Base-by-base conservation (phyloP, 345 rosid genomes). In the Iberis pinnata region DNA sequence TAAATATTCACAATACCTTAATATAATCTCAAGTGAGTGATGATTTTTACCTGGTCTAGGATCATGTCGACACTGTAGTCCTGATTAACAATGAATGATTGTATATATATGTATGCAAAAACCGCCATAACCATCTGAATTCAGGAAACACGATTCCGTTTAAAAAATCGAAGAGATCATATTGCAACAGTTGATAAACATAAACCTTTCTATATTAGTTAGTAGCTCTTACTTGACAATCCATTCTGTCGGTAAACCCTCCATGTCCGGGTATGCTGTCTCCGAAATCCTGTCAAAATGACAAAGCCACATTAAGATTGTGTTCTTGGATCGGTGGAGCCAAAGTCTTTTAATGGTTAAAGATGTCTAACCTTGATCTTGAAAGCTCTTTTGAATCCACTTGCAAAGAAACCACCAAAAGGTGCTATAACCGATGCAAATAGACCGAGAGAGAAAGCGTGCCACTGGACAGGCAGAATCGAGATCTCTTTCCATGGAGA, bases 191-290 rank as follows among this genome's bases (percentile, higher is more conserved):
- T n/a, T n/a, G n/a, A n/a, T n/a, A n/a, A n/a, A n/a, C n/a, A n/a
- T 17, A 13, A n/a, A 24, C 4, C 18, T 12, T 40, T 54, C 1
- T 29, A 44, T 44, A 20, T 42, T 6, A 20, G 43, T 20, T 41
- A 58, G 40, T 7, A 14, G 48, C 48, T 47, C 55, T 68, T 66
- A 81, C 97, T 80, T 90, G 96, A 75, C 98, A 89, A 62, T 89
- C 98, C 98, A 86, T 86, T 76, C 92, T 71, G 67, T 87, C 96
- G 0, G 96, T 89, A 73, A 92, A 76, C 17, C 98, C 96, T 29
- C 95, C 98, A 67, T 90, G 98, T 56, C 95, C 96, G 7, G 98
- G 96, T 66, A 88, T 92, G 48, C 92, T 87, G 65, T 88, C 98
- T 31, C 98, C 96, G 49, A 92, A 92, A 72, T 92, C 98, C 96